phyloP scores from a whole-genome alignment of 331 rosid species.

The Erythrophleum ivorense region DNA sequence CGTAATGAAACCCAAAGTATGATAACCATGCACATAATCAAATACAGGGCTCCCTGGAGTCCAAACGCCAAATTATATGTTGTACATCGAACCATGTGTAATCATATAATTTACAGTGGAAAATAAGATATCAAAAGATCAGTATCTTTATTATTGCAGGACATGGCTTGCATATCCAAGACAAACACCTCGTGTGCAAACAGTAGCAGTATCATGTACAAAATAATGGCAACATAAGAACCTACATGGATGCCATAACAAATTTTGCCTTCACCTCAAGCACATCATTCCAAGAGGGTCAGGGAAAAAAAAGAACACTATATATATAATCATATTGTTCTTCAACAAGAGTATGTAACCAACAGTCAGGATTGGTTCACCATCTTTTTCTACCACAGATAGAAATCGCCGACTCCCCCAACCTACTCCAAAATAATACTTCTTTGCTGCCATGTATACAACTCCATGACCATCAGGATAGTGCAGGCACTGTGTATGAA shows the following conservation, averaged over 20 bases:
- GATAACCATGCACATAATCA: neutral
- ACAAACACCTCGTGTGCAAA: no score
- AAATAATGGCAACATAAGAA: neutral
- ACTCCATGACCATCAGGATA: slow-evolving; percentile 55
- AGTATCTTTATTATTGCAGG: slow-evolving; percentile 3
- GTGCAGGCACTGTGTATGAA: neutral
- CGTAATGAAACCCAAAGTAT: slow-evolving; percentile 18
- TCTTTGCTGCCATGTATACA: slow-evolving; percentile 86
- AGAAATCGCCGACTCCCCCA: slow-evolving; percentile 79
- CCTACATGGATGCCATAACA: slow-evolving; percentile 1
- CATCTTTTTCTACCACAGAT: slow-evolving; percentile 76
- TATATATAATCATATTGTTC: neutral
- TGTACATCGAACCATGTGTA: neutral
- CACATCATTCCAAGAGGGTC: neutral
- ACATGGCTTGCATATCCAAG: neutral
- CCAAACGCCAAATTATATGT: no score
- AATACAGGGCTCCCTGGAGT: no score
- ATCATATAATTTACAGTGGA: slow-evolving; percentile 9
- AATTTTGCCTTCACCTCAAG: neutral
- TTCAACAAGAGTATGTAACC: neutral
- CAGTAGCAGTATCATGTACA: neutral
- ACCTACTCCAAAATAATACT: slow-evolving; percentile 93
- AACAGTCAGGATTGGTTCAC: slow-evolving; percentile 50
- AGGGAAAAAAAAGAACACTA: neutral
- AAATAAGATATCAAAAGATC: neutral